Conservation (phyloP, 225 moss, liverwort and hornwort species). For the Climacium dendroides region DNA sequence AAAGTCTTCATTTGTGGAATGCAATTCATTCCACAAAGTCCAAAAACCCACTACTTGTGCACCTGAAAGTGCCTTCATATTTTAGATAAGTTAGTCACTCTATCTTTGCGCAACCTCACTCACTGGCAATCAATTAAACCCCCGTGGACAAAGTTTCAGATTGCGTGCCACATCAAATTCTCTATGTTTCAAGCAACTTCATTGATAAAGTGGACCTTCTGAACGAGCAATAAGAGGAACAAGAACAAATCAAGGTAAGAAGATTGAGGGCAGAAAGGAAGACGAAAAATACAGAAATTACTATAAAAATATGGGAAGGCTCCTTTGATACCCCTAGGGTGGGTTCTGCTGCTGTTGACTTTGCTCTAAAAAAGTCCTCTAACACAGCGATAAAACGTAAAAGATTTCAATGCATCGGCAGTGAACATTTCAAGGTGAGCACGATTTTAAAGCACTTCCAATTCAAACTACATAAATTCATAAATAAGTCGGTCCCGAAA, state of each 20-base stretch:
- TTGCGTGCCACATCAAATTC: background rate
- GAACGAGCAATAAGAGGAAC: background rate
- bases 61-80: background rate
- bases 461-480: background rate
- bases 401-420: too few species aligned
- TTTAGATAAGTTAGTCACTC: background rate
- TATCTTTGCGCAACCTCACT: background rate
- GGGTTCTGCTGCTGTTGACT: background rate
- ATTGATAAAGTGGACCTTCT: too few species aligned
- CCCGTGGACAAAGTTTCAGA: background rate
- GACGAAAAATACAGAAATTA: background rate
- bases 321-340: background rate
- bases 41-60: background rate
- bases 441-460: background rate
- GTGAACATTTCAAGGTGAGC: too few species aligned
- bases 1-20: background rate
- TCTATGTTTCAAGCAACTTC: too few species aligned
- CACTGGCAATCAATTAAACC: background rate
- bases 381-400: background rate
- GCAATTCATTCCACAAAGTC: background rate
- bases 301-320: background rate
- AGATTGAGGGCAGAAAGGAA: background rate
- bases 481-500: background rate
- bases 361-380: too few species aligned
- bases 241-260: background rate